Evolutionary conservation across 192 early-diverging fungal species (phyloP).

Genomic region (Chytriomyces confervae): DNA sequence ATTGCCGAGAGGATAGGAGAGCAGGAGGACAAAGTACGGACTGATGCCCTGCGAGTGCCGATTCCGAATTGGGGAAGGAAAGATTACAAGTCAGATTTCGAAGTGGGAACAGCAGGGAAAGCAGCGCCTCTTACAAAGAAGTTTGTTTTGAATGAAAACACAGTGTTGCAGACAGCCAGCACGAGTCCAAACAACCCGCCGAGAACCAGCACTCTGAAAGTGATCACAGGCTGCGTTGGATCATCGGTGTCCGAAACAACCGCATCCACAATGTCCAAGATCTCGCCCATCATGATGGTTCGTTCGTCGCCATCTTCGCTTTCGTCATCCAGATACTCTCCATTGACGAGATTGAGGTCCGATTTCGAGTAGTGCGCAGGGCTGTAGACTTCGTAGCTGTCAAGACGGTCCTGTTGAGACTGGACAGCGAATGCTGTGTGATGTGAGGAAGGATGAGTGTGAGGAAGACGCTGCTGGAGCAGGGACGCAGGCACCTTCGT

Average conservation of each 20-base stretch:
- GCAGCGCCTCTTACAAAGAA: constrained; percentile 35
- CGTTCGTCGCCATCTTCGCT: not conserved
- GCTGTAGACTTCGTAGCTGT: too few relatives aligned
- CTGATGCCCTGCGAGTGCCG: constrained; percentile 21
- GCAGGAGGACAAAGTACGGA: constrained; percentile 43
- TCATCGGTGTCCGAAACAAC: constrained; percentile 39
- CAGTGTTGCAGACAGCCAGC: constrained; percentile 37
- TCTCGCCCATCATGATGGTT: constrained; percentile 1
- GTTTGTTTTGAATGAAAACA: constrained; percentile 45
- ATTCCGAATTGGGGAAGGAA: constrained; percentile 50
- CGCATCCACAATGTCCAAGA: constrained; percentile 39
- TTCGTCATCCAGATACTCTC: not conserved
- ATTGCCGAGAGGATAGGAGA: constrained; percentile 74
- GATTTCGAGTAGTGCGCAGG: too few relatives aligned
- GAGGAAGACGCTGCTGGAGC: too few relatives aligned
- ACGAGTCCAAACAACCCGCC: constrained; percentile 37
- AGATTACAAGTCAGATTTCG: constrained; percentile 31
- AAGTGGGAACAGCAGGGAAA: not conserved
- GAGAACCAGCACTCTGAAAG: constrained; percentile 39
- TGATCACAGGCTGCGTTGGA: constrained; percentile 39
- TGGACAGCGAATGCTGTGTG: too few relatives aligned
- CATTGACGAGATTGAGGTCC: too few relatives aligned
- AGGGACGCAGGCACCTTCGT: too few relatives aligned
- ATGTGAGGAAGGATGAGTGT: too few relatives aligned
- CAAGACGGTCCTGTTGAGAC: too few relatives aligned